Evolutionary conservation across 192 early-diverging fungal species (phyloP), one percentile per base, ranked within the genome.

Genomic region (Coemansia sp.): DNA sequence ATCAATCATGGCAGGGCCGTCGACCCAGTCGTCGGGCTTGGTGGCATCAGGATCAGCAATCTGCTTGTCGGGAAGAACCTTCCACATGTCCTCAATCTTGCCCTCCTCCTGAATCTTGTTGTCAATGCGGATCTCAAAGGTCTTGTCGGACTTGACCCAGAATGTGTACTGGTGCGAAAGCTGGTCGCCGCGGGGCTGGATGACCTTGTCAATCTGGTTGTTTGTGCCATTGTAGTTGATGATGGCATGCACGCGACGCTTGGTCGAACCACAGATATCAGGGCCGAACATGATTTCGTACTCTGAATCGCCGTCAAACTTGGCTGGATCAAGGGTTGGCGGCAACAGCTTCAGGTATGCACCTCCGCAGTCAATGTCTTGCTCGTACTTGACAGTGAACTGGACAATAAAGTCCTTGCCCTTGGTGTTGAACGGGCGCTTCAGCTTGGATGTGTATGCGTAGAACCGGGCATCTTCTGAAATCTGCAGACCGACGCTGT

Each of bases 231-330:
- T 89, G 88, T 98, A 89, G 62, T 90, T 83, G 82, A 98, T 87
- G 76, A 98, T 97, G 65, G 92, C 89, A 71, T 98, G 95, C 30
- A 98, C 91, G 41, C 91, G 90, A 82, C 89, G 91, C 71, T 86
- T 89, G 53, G 75, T 72, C 44, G 83, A 57, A 38, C 94, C 96
- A 79, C 96, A 98, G 55, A 91, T 89, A 75, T 98, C 96, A 34
- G 96, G 96, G 27, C 88, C 89, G 68, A 91, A 90, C 87, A 89
- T 91, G 53, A 91, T 83, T 64, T 85, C 86, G 70, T 88, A 89
- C 55, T 82, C 81, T 19, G 90, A 87, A 45, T 95, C 91, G 64
- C 94, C 93, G 57, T 89, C 82, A 67, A 95, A 94, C 57, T 78
- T 83, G 37, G 73, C 70, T 27, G 89, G 81, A 57, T 96, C 89